Evolutionary conservation across 495 filamentous ascomycete genomes (phyloP), one percentile per base, ranked within the genome.

Genomic region (Trichoderma asperelloides): DNA sequence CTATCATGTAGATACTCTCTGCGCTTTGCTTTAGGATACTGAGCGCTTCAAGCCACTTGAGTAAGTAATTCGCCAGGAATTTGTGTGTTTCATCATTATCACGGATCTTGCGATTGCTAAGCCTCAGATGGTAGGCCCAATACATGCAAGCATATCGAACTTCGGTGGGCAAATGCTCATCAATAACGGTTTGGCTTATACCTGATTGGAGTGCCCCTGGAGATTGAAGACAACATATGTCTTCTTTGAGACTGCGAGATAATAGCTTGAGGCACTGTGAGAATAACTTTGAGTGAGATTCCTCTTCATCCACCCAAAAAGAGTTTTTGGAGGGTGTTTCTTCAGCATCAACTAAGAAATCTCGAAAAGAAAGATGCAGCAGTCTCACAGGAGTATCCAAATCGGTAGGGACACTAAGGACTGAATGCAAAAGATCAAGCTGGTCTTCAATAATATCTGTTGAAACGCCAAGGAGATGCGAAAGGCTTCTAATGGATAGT

Each of bases 91-190:
- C 28, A 18, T 71, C 70, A 15, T 68, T 27, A 60, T 73, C 71
- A 21, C 65, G 21, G 7, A 70, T 47, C 62, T 67, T 3, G 5
- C 39, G 41, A n/a, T 67, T 40, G 27, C 51, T 68, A 30, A 69
- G 11, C 43, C 70, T 21, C 8, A 79, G 69, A 66, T 82, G 77
- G 65, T 78, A 63, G 2, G 81, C 74, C 80, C 78, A 83, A 68
- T 78, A 76, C 13, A 69, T 65, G 69, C 76, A 81, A 63, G 72
- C 66, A 66, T 82, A 78, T 37, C 66, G 49, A 30, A 70, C 28
- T 30, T 69, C 55, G 18, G 66, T 55, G 45, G 74, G 65, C 55
- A 77, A 66, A 62, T 71, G 33, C 1, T 23, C 41, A 23, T 68
- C 66, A 9, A 71, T 57, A 11, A 64, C 18, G 2, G 62, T 3